Percentiles rank a stretch among this genome's conserved stretches.
Evolutionary conservation across 176 grass and related monocot species (phyloP).

Genomic region (Hsuehochloa calcarea): DNA sequence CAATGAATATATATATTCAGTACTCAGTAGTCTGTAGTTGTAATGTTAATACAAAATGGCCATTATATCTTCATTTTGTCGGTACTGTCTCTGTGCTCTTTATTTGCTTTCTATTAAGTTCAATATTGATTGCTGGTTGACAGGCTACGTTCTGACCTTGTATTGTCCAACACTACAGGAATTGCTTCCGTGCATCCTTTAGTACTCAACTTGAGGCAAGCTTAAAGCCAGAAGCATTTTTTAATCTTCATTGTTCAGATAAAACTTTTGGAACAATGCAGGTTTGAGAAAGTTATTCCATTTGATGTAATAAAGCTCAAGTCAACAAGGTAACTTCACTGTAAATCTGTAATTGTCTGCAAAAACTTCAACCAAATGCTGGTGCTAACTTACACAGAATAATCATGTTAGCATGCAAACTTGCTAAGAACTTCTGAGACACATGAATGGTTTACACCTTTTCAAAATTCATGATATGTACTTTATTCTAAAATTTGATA

Average conservation of each 20-base stretch:
- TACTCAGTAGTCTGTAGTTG: slow-evolving; percentile 4
- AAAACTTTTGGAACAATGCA: slow-evolving; percentile 6
- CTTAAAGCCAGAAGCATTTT: slow-evolving; percentile 19
- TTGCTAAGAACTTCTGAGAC: background rate
- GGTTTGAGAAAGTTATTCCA: background rate
- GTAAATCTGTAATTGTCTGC: background rate
- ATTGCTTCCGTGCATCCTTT: background rate
- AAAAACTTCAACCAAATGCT: slow-evolving; percentile 4
- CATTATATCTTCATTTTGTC: background rate
- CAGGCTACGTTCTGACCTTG: slow-evolving; percentile 13
- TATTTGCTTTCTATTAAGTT: slow-evolving; percentile 8
- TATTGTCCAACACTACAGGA: background rate
- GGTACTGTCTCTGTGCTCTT: background rate
- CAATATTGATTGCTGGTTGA: background rate
- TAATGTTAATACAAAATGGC: background rate
- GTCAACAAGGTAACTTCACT: slow-evolving; percentile 3
- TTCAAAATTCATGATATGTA: background rate
- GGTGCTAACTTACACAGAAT: slow-evolving; percentile 10
- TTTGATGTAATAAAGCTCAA: background rate
- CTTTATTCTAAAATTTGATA: background rate
- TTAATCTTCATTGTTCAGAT: background rate
- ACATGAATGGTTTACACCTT: background rate
- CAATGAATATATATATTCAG: slow-evolving; percentile 14
- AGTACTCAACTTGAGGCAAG: slow-evolving; percentile 1
- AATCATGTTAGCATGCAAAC: background rate